A percentile compares a stretch with the other conserved stretches of the same genome.
Conservation (phyloP, 257 asterid genomes). For the Petrea volubilis region DNA sequence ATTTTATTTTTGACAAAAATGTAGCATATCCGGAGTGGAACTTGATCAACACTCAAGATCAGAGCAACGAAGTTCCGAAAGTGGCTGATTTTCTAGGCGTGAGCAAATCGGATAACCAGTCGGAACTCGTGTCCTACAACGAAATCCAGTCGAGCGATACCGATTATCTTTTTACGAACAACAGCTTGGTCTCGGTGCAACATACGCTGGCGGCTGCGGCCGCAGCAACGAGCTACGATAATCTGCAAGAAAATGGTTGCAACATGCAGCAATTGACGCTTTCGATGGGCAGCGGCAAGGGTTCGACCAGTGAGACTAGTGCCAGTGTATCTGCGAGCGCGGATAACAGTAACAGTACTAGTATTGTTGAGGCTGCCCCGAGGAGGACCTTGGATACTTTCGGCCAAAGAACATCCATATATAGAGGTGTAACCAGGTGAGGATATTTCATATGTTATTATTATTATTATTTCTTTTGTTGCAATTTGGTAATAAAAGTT, state of each 20-base stretch:
- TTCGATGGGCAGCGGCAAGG: conserved; percentile 80
- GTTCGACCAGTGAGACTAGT: conserved; percentile 44
- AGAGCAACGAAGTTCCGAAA: conserved; percentile 57
- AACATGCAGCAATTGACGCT: conserved; percentile 73
- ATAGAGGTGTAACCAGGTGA: conserved; percentile 94
- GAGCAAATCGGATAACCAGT: conserved; percentile 46
- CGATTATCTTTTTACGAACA: conserved; percentile 50
- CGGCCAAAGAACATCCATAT: conserved; percentile 95
- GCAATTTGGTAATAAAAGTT: background rate
- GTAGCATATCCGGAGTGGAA: conserved; percentile 60
- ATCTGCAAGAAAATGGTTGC: conserved; percentile 51
- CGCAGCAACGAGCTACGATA: conserved; percentile 30
- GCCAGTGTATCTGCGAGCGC: conserved; percentile 34
- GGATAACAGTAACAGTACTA: conserved; percentile 42
- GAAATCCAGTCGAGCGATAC: conserved; percentile 54
- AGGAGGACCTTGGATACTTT: conserved; percentile 77
- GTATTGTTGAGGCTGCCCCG: conserved; percentile 66
- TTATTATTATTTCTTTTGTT: too few species aligned
- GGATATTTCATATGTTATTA: background rate
- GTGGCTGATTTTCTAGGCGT: conserved; percentile 85
- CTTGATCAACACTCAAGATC: conserved; percentile 50
- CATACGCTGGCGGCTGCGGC: conserved; percentile 28
- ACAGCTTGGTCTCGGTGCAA: conserved; percentile 42
- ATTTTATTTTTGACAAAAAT: background rate
- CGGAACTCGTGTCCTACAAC: conserved; percentile 51